These are phyloP conservation scores for Phytophthora idaei DNA, from an alignment of 352 stramenopile genomes.

Conservation along the genomic window DNA sequence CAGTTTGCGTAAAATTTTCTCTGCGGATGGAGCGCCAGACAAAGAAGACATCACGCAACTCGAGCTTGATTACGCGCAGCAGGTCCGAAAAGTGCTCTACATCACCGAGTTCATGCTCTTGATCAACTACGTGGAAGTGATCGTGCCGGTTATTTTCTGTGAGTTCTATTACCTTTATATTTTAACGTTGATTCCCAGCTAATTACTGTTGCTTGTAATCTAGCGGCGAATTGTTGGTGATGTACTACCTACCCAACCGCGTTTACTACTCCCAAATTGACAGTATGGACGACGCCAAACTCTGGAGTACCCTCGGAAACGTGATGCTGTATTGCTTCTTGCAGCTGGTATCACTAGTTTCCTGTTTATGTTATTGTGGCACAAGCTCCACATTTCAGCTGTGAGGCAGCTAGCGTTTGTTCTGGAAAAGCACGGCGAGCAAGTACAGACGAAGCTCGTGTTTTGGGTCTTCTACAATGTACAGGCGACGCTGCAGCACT, in stretches of 20 bases:
- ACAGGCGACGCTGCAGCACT: constrained; percentile 37
- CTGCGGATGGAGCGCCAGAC: background rate
- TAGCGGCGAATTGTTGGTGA: constrained; percentile 15
- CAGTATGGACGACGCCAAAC: constrained; percentile 16
- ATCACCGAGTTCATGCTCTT: constrained; percentile 53
- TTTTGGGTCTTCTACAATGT: constrained; percentile 51
- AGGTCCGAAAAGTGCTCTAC: constrained; percentile 38
- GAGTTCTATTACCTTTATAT: constrained; percentile 14
- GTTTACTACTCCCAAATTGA: constrained; percentile 38
- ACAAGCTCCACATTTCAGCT: constrained; percentile 31
- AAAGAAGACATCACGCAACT: constrained; percentile 1
- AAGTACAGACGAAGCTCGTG: constrained; percentile 44
- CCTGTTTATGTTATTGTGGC: constrained; percentile 28
- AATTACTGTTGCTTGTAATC: background rate
- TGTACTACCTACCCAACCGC: constrained; percentile 43
- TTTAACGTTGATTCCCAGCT: background rate
- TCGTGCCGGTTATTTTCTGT: constrained; percentile 51
- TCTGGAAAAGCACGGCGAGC: constrained; percentile 34
- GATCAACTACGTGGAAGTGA: constrained; percentile 48
- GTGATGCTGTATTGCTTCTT: constrained; percentile 45
- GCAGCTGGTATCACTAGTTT: constrained; percentile 46
- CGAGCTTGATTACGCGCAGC: constrained; percentile 27
- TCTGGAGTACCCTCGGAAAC: constrained; percentile 26
- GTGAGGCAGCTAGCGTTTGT: constrained; percentile 46
- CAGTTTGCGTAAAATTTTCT: constrained; percentile 18